Percentiles rank a stretch among this genome's conserved stretches.
Conservation (phyloP, 2,329 filamentous ascomycete genomes). For the Fusarium graminum region DNA sequence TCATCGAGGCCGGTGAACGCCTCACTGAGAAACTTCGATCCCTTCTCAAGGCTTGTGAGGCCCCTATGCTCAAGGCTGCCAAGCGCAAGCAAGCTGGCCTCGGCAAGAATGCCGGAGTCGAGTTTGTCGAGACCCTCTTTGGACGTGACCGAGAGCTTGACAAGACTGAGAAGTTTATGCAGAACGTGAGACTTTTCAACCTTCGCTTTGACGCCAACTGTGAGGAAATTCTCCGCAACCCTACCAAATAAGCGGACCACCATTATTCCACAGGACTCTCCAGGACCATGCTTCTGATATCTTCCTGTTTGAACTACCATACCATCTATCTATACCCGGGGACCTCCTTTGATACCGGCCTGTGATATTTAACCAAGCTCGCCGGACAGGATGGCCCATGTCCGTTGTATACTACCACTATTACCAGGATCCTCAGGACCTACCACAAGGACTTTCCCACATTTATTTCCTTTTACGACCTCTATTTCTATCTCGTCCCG, state of each 20-base stretch:
- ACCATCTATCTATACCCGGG: conserved; percentile 39
- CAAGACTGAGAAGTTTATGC: conserved; percentile 93
- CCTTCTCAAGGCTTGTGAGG: conserved; percentile 90
- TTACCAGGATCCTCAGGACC: conserved; percentile 47
- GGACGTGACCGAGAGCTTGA: conserved; percentile 90
- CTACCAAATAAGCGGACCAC: conserved; percentile 62
- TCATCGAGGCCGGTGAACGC: conserved; percentile 88
- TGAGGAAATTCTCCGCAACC: conserved; percentile 82
- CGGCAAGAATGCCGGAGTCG: conserved; percentile 90
- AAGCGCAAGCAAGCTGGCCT: conserved; percentile 78
- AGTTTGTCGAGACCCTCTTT: conserved; percentile 97
- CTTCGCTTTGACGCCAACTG: conserved; percentile 97
- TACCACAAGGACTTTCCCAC: conserved; percentile 44
- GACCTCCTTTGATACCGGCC: conserved; percentile 41
- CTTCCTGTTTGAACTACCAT: conserved; percentile 33
- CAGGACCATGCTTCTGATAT: conserved; percentile 45
- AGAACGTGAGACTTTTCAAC: conserved; percentile 87
- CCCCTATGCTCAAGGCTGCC: conserved; percentile 92
- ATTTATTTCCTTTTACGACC: conserved; percentile 39
- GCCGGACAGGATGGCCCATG: conserved; percentile 47
- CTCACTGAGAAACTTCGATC: conserved; percentile 87
- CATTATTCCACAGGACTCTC: conserved; percentile 38
- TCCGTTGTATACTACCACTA: conserved; percentile 51
- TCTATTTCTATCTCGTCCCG: conserved; percentile 43
- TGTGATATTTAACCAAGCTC: conserved; percentile 38